Base-by-base conservation (phyloP, 139 green algal species). In the Coccomyxa sp. region DNA sequence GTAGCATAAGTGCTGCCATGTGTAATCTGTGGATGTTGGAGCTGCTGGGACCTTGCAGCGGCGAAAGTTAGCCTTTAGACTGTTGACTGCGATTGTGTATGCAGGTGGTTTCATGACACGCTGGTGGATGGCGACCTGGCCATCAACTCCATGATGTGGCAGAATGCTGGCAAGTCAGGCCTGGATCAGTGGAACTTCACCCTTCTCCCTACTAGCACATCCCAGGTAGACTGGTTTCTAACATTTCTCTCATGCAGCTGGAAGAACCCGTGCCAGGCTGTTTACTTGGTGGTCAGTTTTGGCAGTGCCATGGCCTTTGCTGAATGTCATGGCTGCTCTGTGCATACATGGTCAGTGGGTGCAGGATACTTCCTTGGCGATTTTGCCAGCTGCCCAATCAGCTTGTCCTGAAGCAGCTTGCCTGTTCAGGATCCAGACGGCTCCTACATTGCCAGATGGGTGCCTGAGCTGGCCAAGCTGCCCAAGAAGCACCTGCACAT, bases 121-220 rank as follows among this genome's bases (percentile, higher is more conserved):
- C 82, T 89, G 55, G 73, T 93, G 70, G 89, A 93, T 75, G 91
- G 86, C 34, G 91, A 95, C 82, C 78, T 90, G 39, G 89, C 90
- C 0, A 92, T 95, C 78, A 92, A 95, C 78, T 68, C 41, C 39
- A 92, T 93, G 87, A 95, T 95, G 90, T 93, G 90, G 72, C 87
- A 92, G 73, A 94, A 94, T 73, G 87, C 83, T 0, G 86, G 86
- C 78, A 88, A 88, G 64, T 76, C 58, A 12, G 86, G 86, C 10
- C 78, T 89, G 78, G 87, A 92, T 74, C 89, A 92, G 78, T 93
- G 89, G 89, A 87, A 92, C 68, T 93, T 90, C 78, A 85, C 82
- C 0, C 50, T 93, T 71, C 58, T 79, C 55, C 89, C 86, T 0
- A 84, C 72, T 27, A 83, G 79, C 82, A 89, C 86, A 12, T 68